These are phyloP conservation scores for Pichia sp. DNA, from an alignment of 1,139 yeast species.

Conservation along the genomic window DNA sequence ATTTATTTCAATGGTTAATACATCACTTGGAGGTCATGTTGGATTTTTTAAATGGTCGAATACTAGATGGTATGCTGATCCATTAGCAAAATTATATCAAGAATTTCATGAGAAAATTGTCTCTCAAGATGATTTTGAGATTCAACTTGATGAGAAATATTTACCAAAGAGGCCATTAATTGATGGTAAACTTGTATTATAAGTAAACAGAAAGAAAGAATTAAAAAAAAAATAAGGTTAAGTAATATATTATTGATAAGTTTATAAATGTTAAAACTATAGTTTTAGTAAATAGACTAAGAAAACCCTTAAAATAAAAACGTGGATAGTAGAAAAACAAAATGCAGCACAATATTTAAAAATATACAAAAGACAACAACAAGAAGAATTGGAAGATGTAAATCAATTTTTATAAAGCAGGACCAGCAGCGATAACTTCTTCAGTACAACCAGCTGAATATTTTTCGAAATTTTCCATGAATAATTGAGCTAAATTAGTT, in stretches of 20 bases:
- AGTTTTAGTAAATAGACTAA: no score
- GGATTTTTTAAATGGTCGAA: conserved; percentile 51
- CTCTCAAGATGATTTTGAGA: conserved; percentile 8
- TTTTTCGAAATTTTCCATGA: conserved; percentile 78
- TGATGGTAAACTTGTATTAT: conserved; percentile 10
- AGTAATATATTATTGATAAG: no score
- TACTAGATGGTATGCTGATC: conserved; percentile 49
- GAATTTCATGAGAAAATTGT: conserved; percentile 13
- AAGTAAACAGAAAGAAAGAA: background rate
- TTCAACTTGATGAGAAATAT: conserved; percentile 9
- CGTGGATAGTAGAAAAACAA: no score
- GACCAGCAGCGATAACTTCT: conserved; percentile 93
- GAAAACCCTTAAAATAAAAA: no score
- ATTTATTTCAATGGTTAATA: conserved; percentile 54
- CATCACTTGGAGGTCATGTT: conserved; percentile 84
- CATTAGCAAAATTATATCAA: conserved; percentile 31
- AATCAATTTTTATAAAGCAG: conserved; percentile 32
- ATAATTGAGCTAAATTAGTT: conserved; percentile 64
- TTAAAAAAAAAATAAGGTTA: no score
- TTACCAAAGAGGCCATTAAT: conserved; percentile 11
- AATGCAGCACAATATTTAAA: background rate
- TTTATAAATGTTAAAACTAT: no score
- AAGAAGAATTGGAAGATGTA: background rate
- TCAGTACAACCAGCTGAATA: conserved; percentile 77
- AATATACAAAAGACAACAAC: background rate